Conservation (phyloP, 1,284 basidiomycete species). For the Schizophyllum commune region DNA sequence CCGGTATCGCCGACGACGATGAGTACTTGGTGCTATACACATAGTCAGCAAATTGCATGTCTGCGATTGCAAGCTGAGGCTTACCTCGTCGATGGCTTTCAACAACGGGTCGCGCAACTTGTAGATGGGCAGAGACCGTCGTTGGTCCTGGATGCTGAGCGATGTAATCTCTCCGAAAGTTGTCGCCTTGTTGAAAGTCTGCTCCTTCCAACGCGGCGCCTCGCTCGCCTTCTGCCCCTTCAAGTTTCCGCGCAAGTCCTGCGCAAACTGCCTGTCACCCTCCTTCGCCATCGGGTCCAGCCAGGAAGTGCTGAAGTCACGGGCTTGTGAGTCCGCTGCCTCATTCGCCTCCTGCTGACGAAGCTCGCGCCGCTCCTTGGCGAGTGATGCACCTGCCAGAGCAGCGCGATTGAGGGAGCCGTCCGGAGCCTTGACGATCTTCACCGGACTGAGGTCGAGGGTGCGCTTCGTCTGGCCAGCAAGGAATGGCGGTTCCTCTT, state of each 20-base stretch:
- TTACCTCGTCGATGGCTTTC: constrained; percentile 84
- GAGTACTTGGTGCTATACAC: constrained; percentile 83
- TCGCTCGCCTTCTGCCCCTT: constrained; percentile 79
- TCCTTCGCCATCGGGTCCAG: constrained; percentile 95
- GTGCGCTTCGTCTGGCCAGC: constrained; percentile 94
- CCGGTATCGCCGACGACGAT: constrained; percentile 94
- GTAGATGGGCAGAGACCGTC: constrained; percentile 89
- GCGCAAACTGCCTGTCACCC: constrained; percentile 84
- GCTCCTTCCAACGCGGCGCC: constrained; percentile 87
- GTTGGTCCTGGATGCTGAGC: constrained; percentile 90
- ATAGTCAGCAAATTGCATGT: constrained; percentile 15
- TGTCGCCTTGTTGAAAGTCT: constrained; percentile 93
- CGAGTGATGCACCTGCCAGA: constrained; percentile 84
- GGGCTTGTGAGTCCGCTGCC: constrained; percentile 86
- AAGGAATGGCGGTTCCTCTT: constrained; percentile 95
- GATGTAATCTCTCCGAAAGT: constrained; percentile 91
- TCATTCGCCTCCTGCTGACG: constrained; percentile 94
- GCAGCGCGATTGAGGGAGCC: constrained; percentile 95
- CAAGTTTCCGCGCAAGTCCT: constrained; percentile 82
- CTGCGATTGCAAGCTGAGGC: constrained; percentile 18
- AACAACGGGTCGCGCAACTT: constrained; percentile 91
- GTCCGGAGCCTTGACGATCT: constrained; percentile 93
- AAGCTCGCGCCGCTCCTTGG: constrained; percentile 92
- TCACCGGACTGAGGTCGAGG: constrained; percentile 93
- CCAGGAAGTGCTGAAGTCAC: constrained; percentile 94